Conservation (phyloP, 2,329 filamentous ascomycete genomes). For the Chrysoporthe austroafricana region DNA sequence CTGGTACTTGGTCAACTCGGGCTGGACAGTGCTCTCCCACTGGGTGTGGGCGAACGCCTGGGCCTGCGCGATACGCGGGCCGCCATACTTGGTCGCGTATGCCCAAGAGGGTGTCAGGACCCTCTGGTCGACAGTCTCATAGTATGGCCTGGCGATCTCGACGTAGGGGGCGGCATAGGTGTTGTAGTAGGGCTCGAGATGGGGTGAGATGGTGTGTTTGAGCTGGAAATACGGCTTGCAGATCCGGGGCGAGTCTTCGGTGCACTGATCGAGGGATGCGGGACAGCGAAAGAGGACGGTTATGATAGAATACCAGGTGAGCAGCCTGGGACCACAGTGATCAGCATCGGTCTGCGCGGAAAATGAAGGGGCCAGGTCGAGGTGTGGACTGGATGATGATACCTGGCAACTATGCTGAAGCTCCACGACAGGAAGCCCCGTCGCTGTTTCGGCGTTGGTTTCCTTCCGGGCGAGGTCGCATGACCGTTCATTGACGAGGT, state of each 20-base stretch:
- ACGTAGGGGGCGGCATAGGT: slow-evolving; percentile 84
- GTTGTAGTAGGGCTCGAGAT: slow-evolving; percentile 84
- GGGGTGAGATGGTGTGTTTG: slow-evolving; percentile 68
- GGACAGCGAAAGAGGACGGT: slow-evolving; percentile 86
- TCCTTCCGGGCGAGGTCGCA: slow-evolving; percentile 39
- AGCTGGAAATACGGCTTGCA: slow-evolving; percentile 82
- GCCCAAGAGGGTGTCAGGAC: slow-evolving; percentile 71
- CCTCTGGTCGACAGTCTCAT: slow-evolving; percentile 61
- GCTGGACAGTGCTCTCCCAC: slow-evolving; percentile 80
- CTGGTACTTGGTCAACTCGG: slow-evolving; percentile 71
- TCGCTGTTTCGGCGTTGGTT: slow-evolving; percentile 32
- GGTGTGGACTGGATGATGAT: slow-evolving; percentile 31
- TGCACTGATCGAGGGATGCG: slow-evolving; percentile 66
- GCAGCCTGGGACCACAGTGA: slow-evolving; percentile 55
- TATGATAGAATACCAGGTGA: slow-evolving; percentile 84
- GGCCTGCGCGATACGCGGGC: slow-evolving; percentile 71
- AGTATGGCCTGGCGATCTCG: slow-evolving; percentile 76
- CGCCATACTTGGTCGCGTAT: slow-evolving; percentile 73
- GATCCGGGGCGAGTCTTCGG: slow-evolving; percentile 71
- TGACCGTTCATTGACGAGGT: slow-evolving; percentile 44
- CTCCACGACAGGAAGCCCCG: slow-evolving; percentile 43
- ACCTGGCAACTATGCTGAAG: slow-evolving; percentile 60
- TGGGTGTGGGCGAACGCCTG: slow-evolving; percentile 69
- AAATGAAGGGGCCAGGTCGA: background rate
- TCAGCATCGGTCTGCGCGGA: slow-evolving; percentile 1